These are phyloP conservation scores for Debaryomyces prosopidis DNA, from an alignment of 805 yeast species.

Conservation along the genomic window DNA sequence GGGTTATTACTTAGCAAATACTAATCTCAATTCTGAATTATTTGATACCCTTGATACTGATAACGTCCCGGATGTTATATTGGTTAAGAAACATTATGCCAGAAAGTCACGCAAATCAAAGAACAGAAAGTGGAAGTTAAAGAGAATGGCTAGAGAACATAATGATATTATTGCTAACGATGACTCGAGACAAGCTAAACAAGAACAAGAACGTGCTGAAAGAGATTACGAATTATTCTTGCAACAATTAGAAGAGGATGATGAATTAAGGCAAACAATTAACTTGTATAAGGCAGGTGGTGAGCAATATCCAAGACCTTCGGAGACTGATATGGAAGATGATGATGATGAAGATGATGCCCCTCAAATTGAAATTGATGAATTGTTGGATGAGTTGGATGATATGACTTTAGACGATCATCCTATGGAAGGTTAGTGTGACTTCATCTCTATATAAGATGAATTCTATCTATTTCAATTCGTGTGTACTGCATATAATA, in stretches of 20 bases:
- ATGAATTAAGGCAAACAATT: constrained; percentile 86
- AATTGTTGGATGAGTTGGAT: constrained; percentile 90
- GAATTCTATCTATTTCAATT: not conserved
- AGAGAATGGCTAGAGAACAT: constrained; percentile 97
- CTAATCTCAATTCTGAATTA: constrained; percentile 85
- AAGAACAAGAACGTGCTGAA: constrained; percentile 89
- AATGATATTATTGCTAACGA: constrained; percentile 79
- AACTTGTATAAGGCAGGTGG: constrained; percentile 76
- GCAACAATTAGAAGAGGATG: constrained; percentile 96
- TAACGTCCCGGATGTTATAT: constrained; percentile 78
- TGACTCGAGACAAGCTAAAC: constrained; percentile 71
- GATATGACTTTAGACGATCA: constrained; percentile 81
- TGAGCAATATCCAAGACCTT: constrained; percentile 31
- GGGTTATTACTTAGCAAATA: constrained; percentile 84
- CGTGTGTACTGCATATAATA: constrained; percentile 6
- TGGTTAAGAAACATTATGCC: constrained; percentile 86
- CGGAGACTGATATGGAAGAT: constrained; percentile 46
- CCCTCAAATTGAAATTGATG: constrained; percentile 88
- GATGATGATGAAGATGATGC: constrained; percentile 73
- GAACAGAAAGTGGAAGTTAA: constrained; percentile 86
- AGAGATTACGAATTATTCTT: constrained; percentile 93
- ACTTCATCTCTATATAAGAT: not conserved
- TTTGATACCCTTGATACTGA: constrained; percentile 69
- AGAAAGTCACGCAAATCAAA: constrained; percentile 74
- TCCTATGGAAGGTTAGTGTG: constrained; percentile 13